phyloP scores from a whole-genome alignment of 805 yeast genomes.

The Wickerhamiella nectarea region DNA sequence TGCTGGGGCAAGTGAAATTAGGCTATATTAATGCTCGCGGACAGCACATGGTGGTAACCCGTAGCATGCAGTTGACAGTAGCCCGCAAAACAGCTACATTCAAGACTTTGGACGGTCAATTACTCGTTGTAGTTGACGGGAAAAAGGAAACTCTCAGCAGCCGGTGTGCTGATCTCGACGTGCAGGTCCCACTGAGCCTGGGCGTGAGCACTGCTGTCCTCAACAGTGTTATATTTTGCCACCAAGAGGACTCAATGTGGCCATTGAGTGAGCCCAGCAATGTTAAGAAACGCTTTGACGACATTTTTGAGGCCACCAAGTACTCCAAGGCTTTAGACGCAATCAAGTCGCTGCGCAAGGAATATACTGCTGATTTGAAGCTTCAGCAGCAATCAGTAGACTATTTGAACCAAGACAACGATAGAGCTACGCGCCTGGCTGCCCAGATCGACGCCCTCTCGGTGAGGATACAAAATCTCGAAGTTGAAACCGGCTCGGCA shows the following conservation, averaged over 20 bases:
- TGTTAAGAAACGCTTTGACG: constrained; percentile 86
- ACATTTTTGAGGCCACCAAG: constrained; percentile 87
- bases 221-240: constrained; percentile 91
- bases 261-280: constrained; percentile 78
- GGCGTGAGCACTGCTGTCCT: constrained; percentile 83
- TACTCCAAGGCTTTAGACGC: constrained; percentile 82
- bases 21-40: constrained; percentile 67
- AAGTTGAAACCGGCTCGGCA: constrained; percentile 36
- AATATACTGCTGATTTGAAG: constrained; percentile 60
- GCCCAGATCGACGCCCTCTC: constrained; percentile 35
- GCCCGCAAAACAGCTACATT: constrained; percentile 56
- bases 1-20: constrained; percentile 79
- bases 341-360: constrained; percentile 62
- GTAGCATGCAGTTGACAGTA: constrained; percentile 62
- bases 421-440: constrained; percentile 49
- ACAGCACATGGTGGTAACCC: constrained; percentile 68
- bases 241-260: constrained; percentile 95
- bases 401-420: constrained; percentile 60
- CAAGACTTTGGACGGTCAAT: constrained; percentile 83
- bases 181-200: constrained; percentile 62
- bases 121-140: constrained; percentile 47
- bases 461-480: constrained; percentile 32
- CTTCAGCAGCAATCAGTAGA: constrained; percentile 65
- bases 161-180: constrained; percentile 71
- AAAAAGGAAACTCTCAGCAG: constrained; percentile 56